Percentiles rank a stretch among this genome's conserved stretches.
Conservation (phyloP, 2,329 filamentous ascomycete species). For the Phialemoniopsis sp. region DNA sequence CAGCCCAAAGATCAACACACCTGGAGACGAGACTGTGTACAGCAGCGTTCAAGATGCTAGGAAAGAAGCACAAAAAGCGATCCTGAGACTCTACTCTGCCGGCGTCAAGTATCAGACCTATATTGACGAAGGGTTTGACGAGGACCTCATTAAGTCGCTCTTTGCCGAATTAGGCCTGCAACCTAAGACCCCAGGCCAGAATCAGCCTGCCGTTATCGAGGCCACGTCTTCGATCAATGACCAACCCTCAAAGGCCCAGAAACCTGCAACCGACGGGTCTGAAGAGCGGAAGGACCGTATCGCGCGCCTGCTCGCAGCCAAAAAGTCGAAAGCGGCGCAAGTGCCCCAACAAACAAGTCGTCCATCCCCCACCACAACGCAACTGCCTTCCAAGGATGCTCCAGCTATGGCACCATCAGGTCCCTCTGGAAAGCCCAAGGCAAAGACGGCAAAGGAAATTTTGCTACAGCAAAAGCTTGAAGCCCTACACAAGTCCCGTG, state of each 20-base stretch:
- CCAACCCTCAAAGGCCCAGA: conserved; percentile 23
- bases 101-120: conserved; percentile 73
- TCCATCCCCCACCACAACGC: conserved; percentile 1
- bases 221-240: not conserved
- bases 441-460: conserved; percentile 66
- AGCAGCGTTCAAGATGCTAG: conserved; percentile 35
- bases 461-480: conserved; percentile 76
- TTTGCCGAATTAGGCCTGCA: conserved; percentile 67
- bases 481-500: conserved; percentile 59
- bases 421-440: conserved; percentile 30
- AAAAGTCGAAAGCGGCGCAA: conserved; percentile 17
- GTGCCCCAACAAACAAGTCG: conserved; percentile 8
- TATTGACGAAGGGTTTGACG: conserved; percentile 68
- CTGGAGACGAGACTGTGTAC: conserved; percentile 8
- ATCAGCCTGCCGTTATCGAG: not conserved
- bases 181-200: conserved; percentile 17
- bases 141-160: conserved; percentile 54
- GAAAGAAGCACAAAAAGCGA: conserved; percentile 61
- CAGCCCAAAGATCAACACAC: not conserved
- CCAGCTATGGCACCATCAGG: conserved; percentile 1
- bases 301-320: conserved; percentile 67
- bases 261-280: conserved; percentile 11
- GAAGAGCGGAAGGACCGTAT: conserved; percentile 74
- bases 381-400: conserved; percentile 3
- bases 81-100: conserved; percentile 59